Evolutionary conservation across 345 rosid species (phyloP).

Genomic region (Eucalyptus virginea): DNA sequence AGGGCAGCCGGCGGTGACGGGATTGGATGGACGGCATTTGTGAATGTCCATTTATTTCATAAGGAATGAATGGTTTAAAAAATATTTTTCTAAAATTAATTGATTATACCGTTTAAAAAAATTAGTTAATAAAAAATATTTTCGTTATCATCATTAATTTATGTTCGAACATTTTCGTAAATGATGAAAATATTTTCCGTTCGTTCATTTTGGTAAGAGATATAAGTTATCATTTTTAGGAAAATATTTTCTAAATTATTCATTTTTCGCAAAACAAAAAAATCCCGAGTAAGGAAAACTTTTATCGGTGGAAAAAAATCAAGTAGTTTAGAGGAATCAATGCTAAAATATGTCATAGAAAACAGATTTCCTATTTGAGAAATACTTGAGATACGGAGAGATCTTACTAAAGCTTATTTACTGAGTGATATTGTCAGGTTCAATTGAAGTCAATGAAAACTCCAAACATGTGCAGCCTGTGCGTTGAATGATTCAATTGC

Average conservation of each 20-base stretch:
- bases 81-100: too few relatives aligned
- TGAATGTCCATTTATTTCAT: neutral
- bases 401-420: neutral
- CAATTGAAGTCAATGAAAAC: neutral
- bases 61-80: too few relatives aligned
- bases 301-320: neutral
- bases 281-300: neutral
- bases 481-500: neutral
- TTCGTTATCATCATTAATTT: accelerated
- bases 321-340: neutral
- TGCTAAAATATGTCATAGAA: neutral
- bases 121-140: too few relatives aligned
- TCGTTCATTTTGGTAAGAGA: too few relatives aligned
- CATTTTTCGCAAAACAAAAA: accelerated
- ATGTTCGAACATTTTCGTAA: accelerated
- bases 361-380: neutral
- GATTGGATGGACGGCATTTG: neutral
- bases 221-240: too few relatives aligned
- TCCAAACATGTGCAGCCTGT: neutral
- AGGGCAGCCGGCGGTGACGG: neutral
- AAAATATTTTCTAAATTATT: accelerated
- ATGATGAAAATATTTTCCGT: accelerated
- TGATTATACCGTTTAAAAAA: accelerated
- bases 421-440: neutral
- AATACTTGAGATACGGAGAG: neutral